A percentile compares a stretch with the other conserved stretches of the same genome.
These are phyloP conservation scores for Termitomyces bulborhizus DNA, from an alignment of 768 basidiomycete genomes.

Conservation along the genomic window DNA sequence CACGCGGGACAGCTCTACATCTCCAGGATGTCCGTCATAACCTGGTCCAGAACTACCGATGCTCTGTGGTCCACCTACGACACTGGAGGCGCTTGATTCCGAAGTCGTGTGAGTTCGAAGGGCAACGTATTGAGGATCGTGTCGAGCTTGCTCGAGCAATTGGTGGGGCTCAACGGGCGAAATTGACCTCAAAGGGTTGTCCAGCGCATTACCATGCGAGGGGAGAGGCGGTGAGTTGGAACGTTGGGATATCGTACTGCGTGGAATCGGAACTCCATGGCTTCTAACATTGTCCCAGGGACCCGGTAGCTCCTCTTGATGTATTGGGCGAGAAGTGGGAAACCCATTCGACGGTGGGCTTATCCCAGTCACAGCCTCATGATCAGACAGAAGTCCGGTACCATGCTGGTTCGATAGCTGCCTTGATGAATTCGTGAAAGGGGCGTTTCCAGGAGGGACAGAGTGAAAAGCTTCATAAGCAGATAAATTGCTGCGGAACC, in stretches of 20 bases:
- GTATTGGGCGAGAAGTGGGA: conserved; percentile 8
- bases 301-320: conserved; percentile 28
- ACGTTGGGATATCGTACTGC: conserved; percentile 25
- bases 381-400: conserved; percentile 12
- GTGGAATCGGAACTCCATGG: conserved; percentile 8
- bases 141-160: conserved; percentile 10
- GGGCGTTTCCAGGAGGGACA: conserved; percentile 28
- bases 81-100: conserved; percentile 27
- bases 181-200: conserved; percentile 10
- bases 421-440: conserved; percentile 18
- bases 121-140: conserved; percentile 10
- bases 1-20: conserved; percentile 30
- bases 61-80: conserved; percentile 19
- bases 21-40: conserved; percentile 13
- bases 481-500: conserved; percentile 33
- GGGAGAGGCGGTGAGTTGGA: conserved; percentile 26
- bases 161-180: conserved; percentile 15
- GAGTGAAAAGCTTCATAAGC: conserved; percentile 81
- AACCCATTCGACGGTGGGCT: conserved; percentile 17
- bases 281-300: conserved; percentile 37
- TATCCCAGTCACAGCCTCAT: conserved; percentile 9
- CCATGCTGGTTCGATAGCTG: conserved; percentile 26
- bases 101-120: conserved; percentile 15
- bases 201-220: conserved; percentile 2
- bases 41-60: conserved; percentile 9